Percentiles rank a stretch among this genome's conserved stretches.
Evolutionary conservation across 148 eudicot genomes (phyloP).

Genomic region (Vaccinium vitisidaea): DNA sequence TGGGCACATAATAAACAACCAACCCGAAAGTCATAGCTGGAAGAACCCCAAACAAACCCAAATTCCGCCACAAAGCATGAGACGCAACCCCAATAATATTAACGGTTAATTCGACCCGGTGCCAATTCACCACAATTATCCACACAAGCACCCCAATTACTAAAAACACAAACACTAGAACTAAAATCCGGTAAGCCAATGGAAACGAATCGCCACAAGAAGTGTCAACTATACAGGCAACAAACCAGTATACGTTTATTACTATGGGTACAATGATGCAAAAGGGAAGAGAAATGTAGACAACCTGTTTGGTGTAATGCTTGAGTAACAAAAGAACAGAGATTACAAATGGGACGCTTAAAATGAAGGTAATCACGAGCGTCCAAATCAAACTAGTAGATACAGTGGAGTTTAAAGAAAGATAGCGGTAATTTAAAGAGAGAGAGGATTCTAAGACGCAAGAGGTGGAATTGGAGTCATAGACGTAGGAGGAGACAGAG

Average conservation of each 20-base stretch:
- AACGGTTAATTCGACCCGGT: conserved; percentile 75
- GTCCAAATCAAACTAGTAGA: conserved; percentile 64
- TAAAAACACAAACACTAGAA: conserved; percentile 67
- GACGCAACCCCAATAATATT: conserved; percentile 73
- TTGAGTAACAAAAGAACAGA: conserved; percentile 69
- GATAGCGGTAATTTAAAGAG: too few species aligned
- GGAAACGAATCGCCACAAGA: conserved; percentile 66
- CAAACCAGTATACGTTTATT: conserved; percentile 87
- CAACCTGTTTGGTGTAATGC: conserved; percentile 78
- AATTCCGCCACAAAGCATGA: conserved; percentile 65
- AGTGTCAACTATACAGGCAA: conserved; percentile 68
- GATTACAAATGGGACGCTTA: conserved; percentile 66
- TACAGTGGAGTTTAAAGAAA: conserved; percentile 27
- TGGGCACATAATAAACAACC: conserved; percentile 68
- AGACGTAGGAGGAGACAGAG: conserved; percentile 51
- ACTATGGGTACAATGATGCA: conserved; percentile 60
- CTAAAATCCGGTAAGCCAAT: conserved; percentile 63
- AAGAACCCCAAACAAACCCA: conserved; percentile 77
- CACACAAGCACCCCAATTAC: conserved; percentile 76
- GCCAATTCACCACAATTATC: conserved; percentile 87
- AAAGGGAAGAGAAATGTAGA: conserved; percentile 69
- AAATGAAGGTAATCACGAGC: conserved; percentile 65
- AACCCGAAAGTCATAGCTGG: conserved; percentile 71
- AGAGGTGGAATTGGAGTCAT: conserved; percentile 49
- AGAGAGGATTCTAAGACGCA: conserved; percentile 30